These are phyloP conservation scores for Nothomitra cinnamomea DNA, from an alignment of 2,329 filamentous ascomycete species.

Conservation along the genomic window DNA sequence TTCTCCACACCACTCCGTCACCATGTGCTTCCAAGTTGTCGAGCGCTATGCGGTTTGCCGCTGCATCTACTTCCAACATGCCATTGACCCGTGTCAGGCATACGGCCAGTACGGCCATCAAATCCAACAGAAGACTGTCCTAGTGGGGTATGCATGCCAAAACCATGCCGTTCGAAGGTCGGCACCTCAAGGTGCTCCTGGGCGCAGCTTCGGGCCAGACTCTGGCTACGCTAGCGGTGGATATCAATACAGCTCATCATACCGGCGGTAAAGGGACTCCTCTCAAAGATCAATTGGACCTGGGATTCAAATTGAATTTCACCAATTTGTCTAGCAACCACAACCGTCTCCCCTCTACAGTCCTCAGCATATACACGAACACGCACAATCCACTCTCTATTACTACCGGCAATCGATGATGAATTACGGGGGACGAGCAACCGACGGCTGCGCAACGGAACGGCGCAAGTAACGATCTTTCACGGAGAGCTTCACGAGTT, in stretches of 20 bases:
- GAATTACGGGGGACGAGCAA: too few relatives aligned
- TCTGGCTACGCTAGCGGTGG: slow-evolving; percentile 4
- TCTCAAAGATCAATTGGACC: background rate
- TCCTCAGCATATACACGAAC: background rate
- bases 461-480: too few relatives aligned
- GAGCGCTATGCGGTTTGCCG: slow-evolving; percentile 76
- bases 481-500: too few relatives aligned
- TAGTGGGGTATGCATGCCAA: slow-evolving; percentile 67
- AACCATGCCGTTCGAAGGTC: slow-evolving; percentile 25
- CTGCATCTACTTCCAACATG: slow-evolving; percentile 77
- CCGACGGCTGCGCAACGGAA: too few relatives aligned
- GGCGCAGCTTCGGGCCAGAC: background rate
- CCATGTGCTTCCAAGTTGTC: slow-evolving; percentile 75
- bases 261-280: slow-evolving; percentile 1
- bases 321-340: too few relatives aligned
- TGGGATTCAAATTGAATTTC: background rate
- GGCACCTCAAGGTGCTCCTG: background rate
- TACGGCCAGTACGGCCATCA: slow-evolving; percentile 58
- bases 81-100: slow-evolving; percentile 62
- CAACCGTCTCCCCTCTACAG: background rate
- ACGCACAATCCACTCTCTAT: too few relatives aligned
- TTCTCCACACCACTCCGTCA: background rate
- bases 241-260: slow-evolving; percentile 6
- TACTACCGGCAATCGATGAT: too few relatives aligned
- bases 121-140: slow-evolving; percentile 57